phyloP scores from a whole-genome alignment of 805 yeast genomes.

The Vanderwaltozyma yarrowii region DNA sequence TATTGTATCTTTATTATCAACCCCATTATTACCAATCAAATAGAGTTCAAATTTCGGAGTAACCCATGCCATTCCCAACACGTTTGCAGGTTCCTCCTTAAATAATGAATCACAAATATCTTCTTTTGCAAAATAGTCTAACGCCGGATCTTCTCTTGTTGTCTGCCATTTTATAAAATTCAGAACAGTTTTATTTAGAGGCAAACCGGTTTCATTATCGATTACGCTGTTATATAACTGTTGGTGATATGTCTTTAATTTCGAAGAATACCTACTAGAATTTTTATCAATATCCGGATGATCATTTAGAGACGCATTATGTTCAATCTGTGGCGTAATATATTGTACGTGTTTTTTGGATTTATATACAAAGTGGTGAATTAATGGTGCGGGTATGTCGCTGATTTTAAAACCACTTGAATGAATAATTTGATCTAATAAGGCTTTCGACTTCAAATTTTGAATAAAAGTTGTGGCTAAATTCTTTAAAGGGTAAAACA shows the following conservation, averaged over 20 bases:
- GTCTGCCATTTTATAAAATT: constrained; percentile 36
- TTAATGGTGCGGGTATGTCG: constrained; percentile 44
- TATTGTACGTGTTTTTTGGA: constrained; percentile 51
- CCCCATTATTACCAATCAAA: constrained; percentile 43
- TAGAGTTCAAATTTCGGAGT: constrained; percentile 55
- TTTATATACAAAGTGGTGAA: constrained; percentile 77
- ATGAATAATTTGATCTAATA: background rate
- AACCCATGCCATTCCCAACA: constrained; percentile 42
- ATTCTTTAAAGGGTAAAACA: constrained; percentile 66
- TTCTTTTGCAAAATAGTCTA: background rate
- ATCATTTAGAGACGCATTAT: constrained; percentile 1
- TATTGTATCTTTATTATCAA: constrained; percentile 42
- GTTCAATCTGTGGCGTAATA: constrained; percentile 22
- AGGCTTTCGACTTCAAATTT: background rate
- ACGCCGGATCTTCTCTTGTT: background rate
- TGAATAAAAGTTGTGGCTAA: constrained; percentile 43
- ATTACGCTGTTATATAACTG: constrained; percentile 19
- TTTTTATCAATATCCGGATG: constrained; percentile 3
- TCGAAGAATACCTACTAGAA: constrained; percentile 10
- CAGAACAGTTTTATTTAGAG: constrained; percentile 32
- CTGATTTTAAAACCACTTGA: constrained; percentile 33
- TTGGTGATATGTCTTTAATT: constrained; percentile 20
- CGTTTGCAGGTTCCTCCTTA: constrained; percentile 13
- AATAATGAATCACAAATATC: constrained; percentile 5
- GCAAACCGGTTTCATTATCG: constrained; percentile 18